Base-by-base conservation (phyloP, 2,329 filamentous ascomycete species). In the Aspergillus tubingensis region DNA sequence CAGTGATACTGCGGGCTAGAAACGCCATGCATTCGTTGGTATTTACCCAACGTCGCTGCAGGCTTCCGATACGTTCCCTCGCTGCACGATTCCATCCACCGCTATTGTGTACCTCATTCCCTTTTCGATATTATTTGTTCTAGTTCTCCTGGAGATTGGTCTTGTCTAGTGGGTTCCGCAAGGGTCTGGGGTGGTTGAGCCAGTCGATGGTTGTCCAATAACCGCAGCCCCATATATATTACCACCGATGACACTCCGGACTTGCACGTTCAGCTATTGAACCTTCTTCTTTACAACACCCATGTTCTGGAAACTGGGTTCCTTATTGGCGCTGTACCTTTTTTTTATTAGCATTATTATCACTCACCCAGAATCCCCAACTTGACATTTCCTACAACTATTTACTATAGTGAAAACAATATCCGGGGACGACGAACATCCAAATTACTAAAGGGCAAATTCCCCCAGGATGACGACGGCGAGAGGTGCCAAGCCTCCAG, bases 401-500 rank as follows among this genome's bases (percentile, higher is more conserved):
- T 36, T 10, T 36, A 36, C 32, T 36, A 13, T 15, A 36, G 4
- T 5, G 32, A 11, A 32, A 32, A 11, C 5, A 3, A 36, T 15
- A 36, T 36, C 32, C 11, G 32, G 32, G 32, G 32, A 36, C 32
- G 32, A 11, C 11, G 5, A 13, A 13, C 11, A 36, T 36, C 5
- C 7, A 27, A 36, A 36, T 36, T 36, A 36, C 32, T 30, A 30
- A 30, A 30, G 27, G 27, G 8, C 8, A 30, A 11, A 10, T 30
- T 36, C 32, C 60, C 36, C 19, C 39, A 53, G 30, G 39, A 65
- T 62, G 64, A 64, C 57, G 43, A 53, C 55, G 25, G 55, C 59
- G 53, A 60, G 59, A 36, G 39, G 39, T 67, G 72, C 71, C 68
- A 72, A 74, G 71, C 70, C 67, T 49, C 67, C 65, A 67, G 56